These are phyloP conservation scores for Phytophthora pinifolia DNA, from an alignment of 352 stramenopile species.

Conservation along the genomic window DNA sequence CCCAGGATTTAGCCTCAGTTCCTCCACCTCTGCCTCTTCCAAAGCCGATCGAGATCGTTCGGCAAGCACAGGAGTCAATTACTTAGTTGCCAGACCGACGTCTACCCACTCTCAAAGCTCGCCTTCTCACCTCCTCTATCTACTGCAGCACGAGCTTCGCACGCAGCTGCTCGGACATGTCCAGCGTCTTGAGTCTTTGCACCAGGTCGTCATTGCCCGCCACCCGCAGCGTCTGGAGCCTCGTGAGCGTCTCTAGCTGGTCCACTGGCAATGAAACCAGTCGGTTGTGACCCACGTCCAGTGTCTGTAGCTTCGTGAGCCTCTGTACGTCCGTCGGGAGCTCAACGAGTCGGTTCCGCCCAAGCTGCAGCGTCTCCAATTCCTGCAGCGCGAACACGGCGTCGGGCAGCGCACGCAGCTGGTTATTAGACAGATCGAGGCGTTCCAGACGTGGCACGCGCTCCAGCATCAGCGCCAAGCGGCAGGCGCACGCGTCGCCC, in stretches of 20 bases:
- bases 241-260: slow-evolving; percentile 38
- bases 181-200: not conserved
- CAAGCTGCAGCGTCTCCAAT: slow-evolving; percentile 60
- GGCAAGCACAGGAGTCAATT: too few relatives aligned
- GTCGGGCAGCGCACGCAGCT: slow-evolving; percentile 74
- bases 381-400: slow-evolving; percentile 68
- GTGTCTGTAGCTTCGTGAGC: slow-evolving; percentile 56
- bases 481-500: slow-evolving; percentile 82
- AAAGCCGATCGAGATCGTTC: too few relatives aligned
- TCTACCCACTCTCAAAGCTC: too few relatives aligned
- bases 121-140: not conserved
- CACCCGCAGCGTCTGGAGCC: slow-evolving; percentile 44
- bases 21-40: too few relatives aligned
- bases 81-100: too few relatives aligned
- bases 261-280: slow-evolving; percentile 43
- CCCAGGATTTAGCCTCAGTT: slow-evolving; percentile 47
- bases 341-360: slow-evolving; percentile 60
- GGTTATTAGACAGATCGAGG: slow-evolving; percentile 80
- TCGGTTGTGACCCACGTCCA: slow-evolving; percentile 63
- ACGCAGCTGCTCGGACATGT: slow-evolving; percentile 31
- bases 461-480: slow-evolving; percentile 77
- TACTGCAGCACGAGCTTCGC: slow-evolving; percentile 39
- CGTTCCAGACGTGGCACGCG: slow-evolving; percentile 59
- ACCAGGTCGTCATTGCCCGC: slow-evolving; percentile 46
- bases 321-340: slow-evolving; percentile 45